These are phyloP conservation scores for Colletotrichum costaricense DNA, from an alignment of 2,329 filamentous ascomycete species.

Conservation along the genomic window DNA sequence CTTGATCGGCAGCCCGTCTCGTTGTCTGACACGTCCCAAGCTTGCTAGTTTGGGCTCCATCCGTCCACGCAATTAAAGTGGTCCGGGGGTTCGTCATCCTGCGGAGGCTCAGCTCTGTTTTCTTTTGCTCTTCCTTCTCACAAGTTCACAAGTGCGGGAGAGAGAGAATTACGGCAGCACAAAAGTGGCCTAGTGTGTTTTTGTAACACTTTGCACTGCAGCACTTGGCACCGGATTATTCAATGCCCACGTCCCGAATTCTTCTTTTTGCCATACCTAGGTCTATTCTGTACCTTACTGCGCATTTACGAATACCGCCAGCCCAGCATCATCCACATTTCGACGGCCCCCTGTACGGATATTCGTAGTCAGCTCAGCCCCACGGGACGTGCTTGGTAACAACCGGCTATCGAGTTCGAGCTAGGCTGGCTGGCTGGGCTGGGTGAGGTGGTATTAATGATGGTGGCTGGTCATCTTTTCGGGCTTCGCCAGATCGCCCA, in stretches of 20 bases:
- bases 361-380: constrained; percentile 8
- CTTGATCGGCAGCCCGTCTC: constrained; percentile 24
- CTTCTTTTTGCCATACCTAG: background rate
- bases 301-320: too few relatives aligned
- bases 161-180: background rate
- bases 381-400: constrained; percentile 9
- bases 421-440: constrained; percentile 6
- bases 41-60: constrained; percentile 23
- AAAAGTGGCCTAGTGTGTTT: background rate
- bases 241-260: constrained; percentile 12
- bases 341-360: too few relatives aligned
- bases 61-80: constrained; percentile 30
- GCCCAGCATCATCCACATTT: too few relatives aligned
- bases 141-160: background rate
- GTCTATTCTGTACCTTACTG: background rate
- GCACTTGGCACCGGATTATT: constrained; percentile 18
- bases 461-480: constrained; percentile 18
- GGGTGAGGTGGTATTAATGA: constrained; percentile 11
- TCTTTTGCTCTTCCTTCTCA: background rate
- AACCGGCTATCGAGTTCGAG: background rate
- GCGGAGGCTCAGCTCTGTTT: constrained; percentile 31
- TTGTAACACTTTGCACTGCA: background rate
- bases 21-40: constrained; percentile 28
- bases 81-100: constrained; percentile 33
- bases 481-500: constrained; percentile 32